phyloP scores from a whole-genome alignment of 2,329 filamentous ascomycete species.

The Phialemoniopsis sp. region DNA sequence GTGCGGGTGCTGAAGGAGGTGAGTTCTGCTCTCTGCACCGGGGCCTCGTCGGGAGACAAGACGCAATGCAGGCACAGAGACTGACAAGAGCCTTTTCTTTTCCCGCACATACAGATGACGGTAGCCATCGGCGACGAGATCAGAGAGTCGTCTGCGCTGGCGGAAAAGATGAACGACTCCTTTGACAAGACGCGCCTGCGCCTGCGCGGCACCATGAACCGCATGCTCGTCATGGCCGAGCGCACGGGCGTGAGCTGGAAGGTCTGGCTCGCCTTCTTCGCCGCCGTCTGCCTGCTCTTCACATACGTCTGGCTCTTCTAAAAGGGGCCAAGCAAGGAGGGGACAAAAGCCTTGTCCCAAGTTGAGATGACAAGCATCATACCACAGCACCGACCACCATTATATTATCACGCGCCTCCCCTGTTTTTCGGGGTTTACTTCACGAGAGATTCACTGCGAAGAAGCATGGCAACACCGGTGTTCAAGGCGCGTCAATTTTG shows the following conservation, averaged over 20 bases:
- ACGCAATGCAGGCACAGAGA: no score
- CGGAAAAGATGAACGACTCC: slow-evolving; percentile 92
- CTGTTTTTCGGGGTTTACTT: no score
- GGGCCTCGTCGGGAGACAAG: no score
- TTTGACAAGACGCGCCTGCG: slow-evolving; percentile 83
- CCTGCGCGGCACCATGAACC: slow-evolving; percentile 88
- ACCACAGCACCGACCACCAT: no score
- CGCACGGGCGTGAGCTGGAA: slow-evolving; percentile 93
- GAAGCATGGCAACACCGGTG: no score
- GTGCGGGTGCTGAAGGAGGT: slow-evolving; percentile 88
- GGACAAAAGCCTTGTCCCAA: no score
- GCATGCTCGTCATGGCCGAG: slow-evolving; percentile 95
- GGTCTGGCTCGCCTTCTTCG: slow-evolving; percentile 88
- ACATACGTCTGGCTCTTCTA: slow-evolving; percentile 89
- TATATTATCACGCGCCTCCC: no score
- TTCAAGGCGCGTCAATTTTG: no score
- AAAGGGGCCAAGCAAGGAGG: slow-evolving; percentile 13
- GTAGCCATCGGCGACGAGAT: slow-evolving; percentile 94
- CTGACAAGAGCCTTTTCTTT: slow-evolving; percentile 2
- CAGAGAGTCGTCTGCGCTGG: slow-evolving; percentile 78
- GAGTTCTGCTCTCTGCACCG: slow-evolving; percentile 33
- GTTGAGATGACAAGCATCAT: no score
- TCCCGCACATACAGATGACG: no score
- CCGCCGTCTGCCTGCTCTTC: slow-evolving; percentile 77
- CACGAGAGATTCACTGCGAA: no score